A percentile compares a stretch with the other conserved stretches of the same genome.
Evolutionary conservation across 2,329 filamentous ascomycete genomes (phyloP).

Genomic region (Xylaria hypoxylon): DNA sequence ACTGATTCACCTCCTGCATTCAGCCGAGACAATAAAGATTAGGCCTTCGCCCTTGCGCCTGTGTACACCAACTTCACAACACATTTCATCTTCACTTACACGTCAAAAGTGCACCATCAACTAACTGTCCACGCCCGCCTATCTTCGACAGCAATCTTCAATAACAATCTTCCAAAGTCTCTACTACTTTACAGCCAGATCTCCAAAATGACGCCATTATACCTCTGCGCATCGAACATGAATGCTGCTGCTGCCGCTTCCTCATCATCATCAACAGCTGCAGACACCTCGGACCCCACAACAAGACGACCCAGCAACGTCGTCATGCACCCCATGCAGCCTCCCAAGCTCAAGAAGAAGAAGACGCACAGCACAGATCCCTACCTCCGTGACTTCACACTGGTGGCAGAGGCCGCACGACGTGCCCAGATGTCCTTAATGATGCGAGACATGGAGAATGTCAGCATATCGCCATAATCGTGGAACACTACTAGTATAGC

Average conservation of each 20-base stretch:
- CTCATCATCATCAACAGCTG: conserved; percentile 35
- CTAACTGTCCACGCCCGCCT: background rate
- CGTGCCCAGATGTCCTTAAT: conserved; percentile 90
- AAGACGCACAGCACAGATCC: conserved; percentile 57
- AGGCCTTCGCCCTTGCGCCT: background rate
- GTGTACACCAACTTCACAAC: too few relatives aligned
- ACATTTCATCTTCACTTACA: conserved; percentile 1
- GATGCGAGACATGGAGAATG: conserved; percentile 84
- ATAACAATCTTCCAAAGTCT: background rate
- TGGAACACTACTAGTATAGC: background rate
- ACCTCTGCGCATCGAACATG: conserved; percentile 28
- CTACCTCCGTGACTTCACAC: conserved; percentile 83
- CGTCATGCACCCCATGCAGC: conserved; percentile 45
- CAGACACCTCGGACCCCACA: conserved; percentile 33
- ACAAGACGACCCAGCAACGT: conserved; percentile 39
- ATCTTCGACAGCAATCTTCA: background rate
- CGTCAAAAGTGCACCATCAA: background rate
- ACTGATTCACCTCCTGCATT: background rate
- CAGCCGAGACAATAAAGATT: background rate
- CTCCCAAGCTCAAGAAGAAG: conserved; percentile 43
- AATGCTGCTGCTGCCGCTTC: conserved; percentile 14
- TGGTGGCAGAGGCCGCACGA: conserved; percentile 93
- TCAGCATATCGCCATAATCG: conserved; percentile 63
- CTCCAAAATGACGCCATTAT: conserved; percentile 36
- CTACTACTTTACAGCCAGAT: background rate